Evolutionary conservation across 75 land plant species (phyloP), one percentile per base, ranked within the genome.

Genomic region (Picea sitchensis): DNA sequence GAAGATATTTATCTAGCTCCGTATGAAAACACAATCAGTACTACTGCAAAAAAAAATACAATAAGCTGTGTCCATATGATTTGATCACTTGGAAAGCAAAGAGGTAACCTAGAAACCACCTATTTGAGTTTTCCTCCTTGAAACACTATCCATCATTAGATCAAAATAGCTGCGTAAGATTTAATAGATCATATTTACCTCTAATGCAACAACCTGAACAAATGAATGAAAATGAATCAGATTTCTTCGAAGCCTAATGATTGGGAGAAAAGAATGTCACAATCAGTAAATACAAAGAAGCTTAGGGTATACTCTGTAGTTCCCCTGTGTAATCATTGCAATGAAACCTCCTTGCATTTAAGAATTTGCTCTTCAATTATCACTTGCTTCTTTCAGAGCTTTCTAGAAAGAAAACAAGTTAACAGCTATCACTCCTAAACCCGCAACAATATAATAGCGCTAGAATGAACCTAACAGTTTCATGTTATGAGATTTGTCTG

Each of bases 331-430:
- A 71, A 21, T 47, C 74, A 71, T 71, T n/a, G 54, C 56, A 44
- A 44, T 71, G n/a, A 47, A 71, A 44, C 74, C 54, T 71, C 74
- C 73, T 41, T 71, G 23, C 26, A 44, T 44, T 71, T 71, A 44
- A 44, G 74, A 9, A 41, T 17, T 71, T 71, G n/a, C 74, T 38
- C 54, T 67, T 71, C 74, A 44, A 71, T 6, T 71, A 47, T 71
- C 74, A 44, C 74, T 71, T 71, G 73, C 34, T 69, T 17, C 73
- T 44, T 71, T 71, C 23, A 71, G 54, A 71, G 51, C 47, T 71
- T 71, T 8, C 0, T 20, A 17, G 73, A 71, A 71, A 71, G 73
- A 71, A 71, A n/a, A 67, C 71, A 67, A 67, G 18, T 71, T n/a
- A 8, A 71, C 36, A 2, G 73, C 73, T 26, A 32, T 67, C 26